These are phyloP conservation scores for Pythium scleroteichum DNA, from an alignment of 352 stramenopile genomes.

Conservation along the genomic window DNA sequence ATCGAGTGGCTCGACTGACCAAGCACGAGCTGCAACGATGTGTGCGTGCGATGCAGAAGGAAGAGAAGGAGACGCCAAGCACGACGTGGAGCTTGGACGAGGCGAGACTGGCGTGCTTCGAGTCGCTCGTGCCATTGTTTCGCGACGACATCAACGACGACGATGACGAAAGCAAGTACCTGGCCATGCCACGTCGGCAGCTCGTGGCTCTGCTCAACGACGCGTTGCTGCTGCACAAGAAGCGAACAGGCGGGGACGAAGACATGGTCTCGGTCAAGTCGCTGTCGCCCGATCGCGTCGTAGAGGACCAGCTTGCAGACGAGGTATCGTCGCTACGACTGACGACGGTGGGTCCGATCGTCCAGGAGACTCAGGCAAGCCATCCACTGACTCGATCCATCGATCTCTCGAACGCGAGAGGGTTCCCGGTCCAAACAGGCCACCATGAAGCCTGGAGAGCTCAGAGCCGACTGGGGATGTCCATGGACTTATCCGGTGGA, in stretches of 20 bases:
- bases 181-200: constrained; percentile 38
- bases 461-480: not conserved
- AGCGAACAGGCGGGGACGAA: not conserved
- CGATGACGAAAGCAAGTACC: constrained; percentile 53
- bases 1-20: not conserved
- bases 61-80: not conserved
- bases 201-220: constrained; percentile 45
- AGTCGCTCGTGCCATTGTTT: constrained; percentile 45
- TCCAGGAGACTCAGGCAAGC: not conserved
- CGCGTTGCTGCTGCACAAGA: constrained; percentile 28
- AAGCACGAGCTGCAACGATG: constrained; percentile 20
- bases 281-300: not conserved
- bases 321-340: constrained; percentile 12
- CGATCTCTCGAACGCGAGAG: not conserved
- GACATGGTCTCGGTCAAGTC: constrained; percentile 7
- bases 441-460: no score
- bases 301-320: not conserved
- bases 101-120: constrained; percentile 49
- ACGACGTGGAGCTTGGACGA: constrained; percentile 30
- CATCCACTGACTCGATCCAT: not conserved
- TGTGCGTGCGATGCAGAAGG: constrained; percentile 3
- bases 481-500: not conserved
- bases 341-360: not conserved
- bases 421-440: not conserved
- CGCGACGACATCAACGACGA: constrained; percentile 36